Evolutionary conservation across 108 stramenopile species (phyloP).

Genomic region (Fragilariopsis cylindrus): DNA sequence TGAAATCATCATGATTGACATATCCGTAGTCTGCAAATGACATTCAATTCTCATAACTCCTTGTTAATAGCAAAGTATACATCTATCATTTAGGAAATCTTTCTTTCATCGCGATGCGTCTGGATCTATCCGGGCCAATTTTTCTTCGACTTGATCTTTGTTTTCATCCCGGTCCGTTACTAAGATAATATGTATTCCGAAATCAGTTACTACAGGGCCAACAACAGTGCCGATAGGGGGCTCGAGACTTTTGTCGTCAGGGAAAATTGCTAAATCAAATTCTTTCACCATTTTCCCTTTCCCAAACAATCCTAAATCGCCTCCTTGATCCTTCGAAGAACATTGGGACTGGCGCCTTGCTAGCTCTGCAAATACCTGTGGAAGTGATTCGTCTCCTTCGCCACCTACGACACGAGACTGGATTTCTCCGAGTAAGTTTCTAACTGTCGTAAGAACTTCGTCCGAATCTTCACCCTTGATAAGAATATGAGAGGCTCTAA

Average conservation of each 20-base stretch:
- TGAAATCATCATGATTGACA: too few species aligned
- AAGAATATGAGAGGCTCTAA: slow-evolving; percentile 19
- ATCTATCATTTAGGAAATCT: too few species aligned
- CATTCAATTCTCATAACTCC: too few species aligned
- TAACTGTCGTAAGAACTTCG: not conserved
- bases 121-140: slow-evolving; percentile 10
- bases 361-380: slow-evolving; percentile 42
- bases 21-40: too few species aligned
- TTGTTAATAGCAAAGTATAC: too few species aligned
- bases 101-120: not conserved
- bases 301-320: slow-evolving; percentile 58
- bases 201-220: slow-evolving; percentile 65
- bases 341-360: slow-evolving; percentile 55
- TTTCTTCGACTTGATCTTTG: slow-evolving; percentile 14
- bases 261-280: slow-evolving; percentile 60
- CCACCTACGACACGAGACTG: slow-evolving; percentile 3
- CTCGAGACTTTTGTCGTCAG: slow-evolving; percentile 27
- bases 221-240: slow-evolving; percentile 54
- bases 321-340: slow-evolving; percentile 50
- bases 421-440: not conserved
- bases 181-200: slow-evolving; percentile 65
- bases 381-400: slow-evolving; percentile 19
- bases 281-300: slow-evolving; percentile 75
- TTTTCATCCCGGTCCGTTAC: slow-evolving; percentile 44
- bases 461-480: slow-evolving; percentile 19